Evolutionary conservation across 2,329 filamentous ascomycete genomes (phyloP), one percentile per base, ranked within the genome.

Genomic region (Trichophyton benhamiae): DNA sequence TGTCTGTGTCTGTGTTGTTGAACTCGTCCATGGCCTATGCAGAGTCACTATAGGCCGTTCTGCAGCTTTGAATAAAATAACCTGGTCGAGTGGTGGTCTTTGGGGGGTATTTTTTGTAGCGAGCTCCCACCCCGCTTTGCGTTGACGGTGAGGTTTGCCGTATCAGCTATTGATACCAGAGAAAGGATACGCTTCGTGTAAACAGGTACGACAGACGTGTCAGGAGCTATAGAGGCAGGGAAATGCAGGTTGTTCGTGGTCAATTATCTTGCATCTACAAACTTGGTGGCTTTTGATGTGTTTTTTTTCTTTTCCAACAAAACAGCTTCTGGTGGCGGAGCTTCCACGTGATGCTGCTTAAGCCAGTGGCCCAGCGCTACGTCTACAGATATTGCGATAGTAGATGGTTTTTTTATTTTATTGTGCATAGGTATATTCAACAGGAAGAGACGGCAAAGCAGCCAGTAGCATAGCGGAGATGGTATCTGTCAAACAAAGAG

Each of bases 1-100:
- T 96, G 74, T 99, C 94, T 11, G 91, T 95, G 76, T 99, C 94
- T 5, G 64, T 65, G 72, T 91, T 96, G 67, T 90, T 91, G 76
- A 94, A 97, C 77, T 97, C 92, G 74, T 97, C 94, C 94, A 97
- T 97, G 42, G 41, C 27, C 30, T 44, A 15, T 44, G 33, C 41
- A 15, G 3, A 44, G 41, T 11, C 33, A 3, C 46, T 49, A 52
- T 22, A 52, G 46, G 15, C 5, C 3, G 13, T 7, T 46, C 15
- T 20, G 42, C 42, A 7, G 42, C 42, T 46, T 20, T n/a, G 17
- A 46, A 20, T 15, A n/a, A n/a, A 46, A 20, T 15, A n/a, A n/a
- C 7, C 42, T 46, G 42, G 42, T 8, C 17, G 22, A 25, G 13
- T 53, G n/a, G 49, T 15, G 49, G 27, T 38, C 13, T 9, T 38